Evolutionary conservation across 306 rosid genomes (phyloP), one percentile per base, ranked within the genome.

Genomic region (Fagus sylvatica): DNA sequence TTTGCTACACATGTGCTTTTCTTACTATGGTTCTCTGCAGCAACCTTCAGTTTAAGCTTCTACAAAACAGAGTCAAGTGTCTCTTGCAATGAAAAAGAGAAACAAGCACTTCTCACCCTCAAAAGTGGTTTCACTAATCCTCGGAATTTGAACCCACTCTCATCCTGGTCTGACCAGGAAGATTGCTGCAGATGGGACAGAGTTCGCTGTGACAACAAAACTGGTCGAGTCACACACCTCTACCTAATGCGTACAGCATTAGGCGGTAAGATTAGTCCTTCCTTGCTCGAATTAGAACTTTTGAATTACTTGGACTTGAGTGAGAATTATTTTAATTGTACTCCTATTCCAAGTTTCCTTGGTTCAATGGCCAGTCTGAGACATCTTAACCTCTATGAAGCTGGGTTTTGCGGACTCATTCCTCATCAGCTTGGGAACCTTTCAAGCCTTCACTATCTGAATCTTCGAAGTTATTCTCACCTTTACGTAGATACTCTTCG

Each of bases 371-470:
- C 1, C 8, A 65, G 43, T 16, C n/a, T 65, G 19, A 65, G 28
- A 34, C 9, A 65, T 16, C 48, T 65, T 13, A 37, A 65, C 4
- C 71, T 65, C 22, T 34, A 28, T 16, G 4, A 4, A 4, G 73
- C 74, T 1, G 11, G 65, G 8, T 66, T 66, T 3, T 0, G 16
- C 22, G 67, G 74, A 10, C 7, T 6, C 6, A 65, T 81, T 11
- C 78, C 85, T 1, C 46, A n/a, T 2, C 71, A 76, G 32, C 43
- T 81, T 19, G 77, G 69, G 42, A 81, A 81, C 32, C 81, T 76
- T 32, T n/a, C 85, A 1, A 76, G 33, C 8, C 51, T 46, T 46
- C 51, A 46, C 5, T 16, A 46, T 36, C 82, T 78, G 10, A 2
- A 43, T 53, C 62, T 78, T 57, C 51, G 37, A 10, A 10, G 32